phyloP scores from a whole-genome alignment of 768 basidiomycete species.

The Dacryopinax primogenitus region DNA sequence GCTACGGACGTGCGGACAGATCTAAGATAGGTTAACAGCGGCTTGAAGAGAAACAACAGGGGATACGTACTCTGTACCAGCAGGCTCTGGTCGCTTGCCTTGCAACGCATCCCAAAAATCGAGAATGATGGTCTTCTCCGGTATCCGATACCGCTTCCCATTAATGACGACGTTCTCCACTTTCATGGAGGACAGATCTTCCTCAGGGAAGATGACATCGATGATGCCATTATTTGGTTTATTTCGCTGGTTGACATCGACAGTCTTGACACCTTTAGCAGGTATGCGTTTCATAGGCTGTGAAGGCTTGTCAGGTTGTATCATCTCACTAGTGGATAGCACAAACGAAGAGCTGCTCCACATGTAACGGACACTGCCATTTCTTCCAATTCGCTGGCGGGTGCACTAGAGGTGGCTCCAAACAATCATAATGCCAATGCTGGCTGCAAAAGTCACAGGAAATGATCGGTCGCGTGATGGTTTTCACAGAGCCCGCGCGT shows the following conservation, averaged over 20 bases:
- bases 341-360: slow-evolving; percentile 65
- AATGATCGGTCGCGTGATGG: slow-evolving; percentile 40
- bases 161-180: slow-evolving; percentile 80
- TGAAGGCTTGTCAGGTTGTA: not conserved
- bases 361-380: slow-evolving; percentile 99
- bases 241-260: slow-evolving; percentile 61
- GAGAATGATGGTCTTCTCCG: slow-evolving; percentile 78
- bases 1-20: not conserved
- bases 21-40: not conserved
- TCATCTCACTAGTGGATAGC: slow-evolving; percentile 6
- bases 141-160: slow-evolving; percentile 80
- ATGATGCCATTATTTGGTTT: slow-evolving; percentile 88
- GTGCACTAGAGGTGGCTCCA: slow-evolving; percentile 74
- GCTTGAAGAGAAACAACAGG: not conserved
- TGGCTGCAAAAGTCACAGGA: slow-evolving; percentile 91
- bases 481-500: not conserved
- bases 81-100: not conserved
- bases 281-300: slow-evolving; percentile 9
- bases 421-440: slow-evolving; percentile 95
- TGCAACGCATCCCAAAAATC: slow-evolving; percentile 81
- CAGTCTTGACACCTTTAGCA: slow-evolving; percentile 27
- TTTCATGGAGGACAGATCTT: slow-evolving; percentile 35
- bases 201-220: slow-evolving; percentile 63
- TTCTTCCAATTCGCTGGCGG: slow-evolving; percentile 82
- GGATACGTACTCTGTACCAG: not conserved